Percentiles rank a stretch among this genome's conserved stretches.
These are phyloP conservation scores for Serendipita sp. DNA, from an alignment of 768 basidiomycete species.

Conservation along the genomic window DNA sequence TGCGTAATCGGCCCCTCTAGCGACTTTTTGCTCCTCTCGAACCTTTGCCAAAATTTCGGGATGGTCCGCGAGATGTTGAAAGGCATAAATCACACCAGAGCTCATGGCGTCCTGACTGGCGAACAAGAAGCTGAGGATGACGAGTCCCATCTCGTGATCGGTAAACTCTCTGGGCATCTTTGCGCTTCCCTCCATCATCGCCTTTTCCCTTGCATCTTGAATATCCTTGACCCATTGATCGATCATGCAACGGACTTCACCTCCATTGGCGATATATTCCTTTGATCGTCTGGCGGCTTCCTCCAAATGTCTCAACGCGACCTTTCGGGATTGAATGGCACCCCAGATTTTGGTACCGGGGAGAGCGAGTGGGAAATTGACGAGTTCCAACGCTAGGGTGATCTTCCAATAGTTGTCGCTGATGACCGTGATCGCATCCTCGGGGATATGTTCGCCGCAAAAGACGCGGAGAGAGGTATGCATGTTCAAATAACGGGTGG, in stretches of 20 bases:
- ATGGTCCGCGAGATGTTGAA: conserved; percentile 90
- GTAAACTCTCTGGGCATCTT: conserved; percentile 66
- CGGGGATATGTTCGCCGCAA: conserved; percentile 80
- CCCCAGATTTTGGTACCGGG: conserved; percentile 95
- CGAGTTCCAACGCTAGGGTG: conserved; percentile 87
- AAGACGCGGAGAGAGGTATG: conserved; percentile 92
- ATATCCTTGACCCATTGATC: conserved; percentile 82
- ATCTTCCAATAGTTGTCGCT: conserved; percentile 93
- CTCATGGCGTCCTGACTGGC: conserved; percentile 98
- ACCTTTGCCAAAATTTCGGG: conserved; percentile 81
- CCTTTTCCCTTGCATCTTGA: conserved; percentile 44
- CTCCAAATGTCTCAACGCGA: conserved; percentile 63
- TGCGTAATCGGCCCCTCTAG: conserved; percentile 63
- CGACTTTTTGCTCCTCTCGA: conserved; percentile 73
- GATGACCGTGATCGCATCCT: conserved; percentile 62
- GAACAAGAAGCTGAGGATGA: conserved; percentile 90
- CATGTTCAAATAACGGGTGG: conserved; percentile 91
- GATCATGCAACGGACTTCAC: conserved; percentile 73
- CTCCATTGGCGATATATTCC: conserved; percentile 61
- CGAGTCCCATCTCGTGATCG: conserved; percentile 93
- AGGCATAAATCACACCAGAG: conserved; percentile 85
- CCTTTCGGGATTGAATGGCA: conserved; percentile 81
- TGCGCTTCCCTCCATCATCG: not conserved
- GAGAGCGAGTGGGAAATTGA: conserved; percentile 92
- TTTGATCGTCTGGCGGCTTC: conserved; percentile 70